phyloP scores from a whole-genome alignment of 805 yeast species.

The Hanseniaspora guilliermondii region DNA sequence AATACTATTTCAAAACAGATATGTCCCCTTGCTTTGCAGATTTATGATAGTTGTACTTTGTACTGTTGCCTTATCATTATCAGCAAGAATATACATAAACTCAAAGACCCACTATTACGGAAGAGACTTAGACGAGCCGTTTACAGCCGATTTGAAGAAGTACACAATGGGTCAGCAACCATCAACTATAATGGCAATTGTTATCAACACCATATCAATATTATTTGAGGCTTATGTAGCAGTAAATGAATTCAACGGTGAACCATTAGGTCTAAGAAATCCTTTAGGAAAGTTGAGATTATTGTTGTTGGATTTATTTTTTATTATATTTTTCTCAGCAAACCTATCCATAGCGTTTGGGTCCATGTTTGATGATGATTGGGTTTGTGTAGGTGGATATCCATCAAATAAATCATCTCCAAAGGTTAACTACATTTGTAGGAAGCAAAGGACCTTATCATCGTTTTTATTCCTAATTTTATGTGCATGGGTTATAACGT shows the following conservation, averaged over 20 bases:
- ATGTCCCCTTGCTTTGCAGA: slow-evolving; percentile 67
- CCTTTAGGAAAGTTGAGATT: slow-evolving; percentile 74
- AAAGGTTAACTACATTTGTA: slow-evolving; percentile 46
- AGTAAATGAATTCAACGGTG: slow-evolving; percentile 81
- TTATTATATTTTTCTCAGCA: slow-evolving; percentile 81
- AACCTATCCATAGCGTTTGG: slow-evolving; percentile 76
- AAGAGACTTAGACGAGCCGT: slow-evolving; percentile 12
- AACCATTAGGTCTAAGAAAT: slow-evolving; percentile 80
- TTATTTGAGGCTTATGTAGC: slow-evolving; percentile 71
- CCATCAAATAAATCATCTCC: slow-evolving; percentile 22
- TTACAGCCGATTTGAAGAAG: slow-evolving; percentile 6
- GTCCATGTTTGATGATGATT: slow-evolving; percentile 62
- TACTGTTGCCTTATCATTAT: slow-evolving; percentile 57
- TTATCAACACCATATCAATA: slow-evolving; percentile 68
- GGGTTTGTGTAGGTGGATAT: slow-evolving; percentile 50
- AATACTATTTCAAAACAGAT: slow-evolving; percentile 60
- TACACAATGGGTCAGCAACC: slow-evolving; percentile 55
- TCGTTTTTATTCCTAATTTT: slow-evolving; percentile 66
- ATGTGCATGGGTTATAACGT: slow-evolving; percentile 73
- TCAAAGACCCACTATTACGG: slow-evolving; percentile 20
- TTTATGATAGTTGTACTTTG: slow-evolving; percentile 46
- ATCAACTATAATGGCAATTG: slow-evolving; percentile 83
- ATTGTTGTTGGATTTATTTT: slow-evolving; percentile 67
- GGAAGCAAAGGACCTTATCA: slow-evolving; percentile 64
- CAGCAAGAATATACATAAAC: slow-evolving; percentile 43